Evolutionary conservation across 139 green algal species (phyloP), one percentile per base, ranked within the genome.

Genomic region (Dunaliella sp.): DNA sequence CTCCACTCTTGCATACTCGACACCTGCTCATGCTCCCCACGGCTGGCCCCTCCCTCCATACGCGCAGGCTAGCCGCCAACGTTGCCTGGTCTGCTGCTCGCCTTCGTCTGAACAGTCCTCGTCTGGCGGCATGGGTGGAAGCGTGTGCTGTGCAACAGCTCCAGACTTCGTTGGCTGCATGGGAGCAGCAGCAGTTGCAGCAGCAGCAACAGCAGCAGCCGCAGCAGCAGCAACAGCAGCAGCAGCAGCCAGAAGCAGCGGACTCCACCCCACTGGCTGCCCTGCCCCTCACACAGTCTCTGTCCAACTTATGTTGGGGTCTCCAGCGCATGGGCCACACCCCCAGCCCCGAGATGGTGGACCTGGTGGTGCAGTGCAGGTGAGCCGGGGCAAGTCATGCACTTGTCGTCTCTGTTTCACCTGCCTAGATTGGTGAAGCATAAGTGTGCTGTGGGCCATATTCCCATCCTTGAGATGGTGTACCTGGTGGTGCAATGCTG

Each of bases 291-390:
- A 3, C 78, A 3, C 78, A 84, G 36, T 30, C 36, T 32, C n/a
- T 85, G 38, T 25, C 37, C 48, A 58, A 85, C 3, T 3, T 85
- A 48, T 73, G 33, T 32, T 85, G 48, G 48, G 82, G 82, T 28
- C 24, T 85, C 31, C 58, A 72, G 26, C 74, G 74, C 74, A 33
- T 80, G 74, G 74, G n/a, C 12, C 31, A 37, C 21, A 35, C 74
- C 7, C 48, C 48, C 48, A 65, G 48, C 48, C 48, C 48, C 7
- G 7, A 65, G 48, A 7, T 65, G 48, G 48, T 65, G 7, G 48
- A 16, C 48, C 16, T 7, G 7, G 48, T 65, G 73, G 28, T 78
- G 73, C 73, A 78, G 26, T 32, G 73, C 73, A 32, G 73, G 30
- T 32, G 73, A 78, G 73, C 73, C n/a, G 73, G 12, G 7, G 73